These are phyloP conservation scores for Apiospora koreana DNA, from an alignment of 2,329 filamentous ascomycete genomes.

Conservation along the genomic window DNA sequence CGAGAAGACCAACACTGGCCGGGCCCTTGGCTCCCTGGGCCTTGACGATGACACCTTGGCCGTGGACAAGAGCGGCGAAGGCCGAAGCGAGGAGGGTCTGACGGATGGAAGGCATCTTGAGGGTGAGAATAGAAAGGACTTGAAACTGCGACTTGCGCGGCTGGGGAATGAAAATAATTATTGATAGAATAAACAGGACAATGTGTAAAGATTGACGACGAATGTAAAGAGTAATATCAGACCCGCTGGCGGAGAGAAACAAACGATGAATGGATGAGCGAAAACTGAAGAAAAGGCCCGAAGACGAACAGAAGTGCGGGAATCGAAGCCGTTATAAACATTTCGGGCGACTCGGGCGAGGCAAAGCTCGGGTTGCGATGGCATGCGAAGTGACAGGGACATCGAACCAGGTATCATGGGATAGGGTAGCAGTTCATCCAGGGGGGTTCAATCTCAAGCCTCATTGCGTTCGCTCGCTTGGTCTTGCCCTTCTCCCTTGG, in stretches of 20 bases:
- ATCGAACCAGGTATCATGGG: background rate
- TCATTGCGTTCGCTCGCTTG: background rate
- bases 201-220: conserved; percentile 5
- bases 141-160: conserved; percentile 14
- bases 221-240: conserved; percentile 13
- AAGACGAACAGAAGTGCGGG: background rate
- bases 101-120: conserved; percentile 23
- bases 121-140: background rate
- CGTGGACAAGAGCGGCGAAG: conserved; percentile 29
- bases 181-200: conserved; percentile 8
- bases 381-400: background rate
- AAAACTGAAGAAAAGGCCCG: conserved; percentile 12
- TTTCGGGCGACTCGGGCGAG: background rate
- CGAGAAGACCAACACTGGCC: conserved; percentile 29
- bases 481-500: background rate
- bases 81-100: conserved; percentile 21
- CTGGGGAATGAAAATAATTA: background rate
- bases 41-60: conserved; percentile 33
- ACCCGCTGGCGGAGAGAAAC: conserved; percentile 16
- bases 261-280: conserved; percentile 12
- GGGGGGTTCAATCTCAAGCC: background rate
- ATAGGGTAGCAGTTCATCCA: conserved; percentile 1
- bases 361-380: background rate
- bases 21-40: conserved; percentile 29
- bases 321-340: background rate